Base-by-base conservation (phyloP, 176 grass and related monocot genomes). In the Themeda triandra region DNA sequence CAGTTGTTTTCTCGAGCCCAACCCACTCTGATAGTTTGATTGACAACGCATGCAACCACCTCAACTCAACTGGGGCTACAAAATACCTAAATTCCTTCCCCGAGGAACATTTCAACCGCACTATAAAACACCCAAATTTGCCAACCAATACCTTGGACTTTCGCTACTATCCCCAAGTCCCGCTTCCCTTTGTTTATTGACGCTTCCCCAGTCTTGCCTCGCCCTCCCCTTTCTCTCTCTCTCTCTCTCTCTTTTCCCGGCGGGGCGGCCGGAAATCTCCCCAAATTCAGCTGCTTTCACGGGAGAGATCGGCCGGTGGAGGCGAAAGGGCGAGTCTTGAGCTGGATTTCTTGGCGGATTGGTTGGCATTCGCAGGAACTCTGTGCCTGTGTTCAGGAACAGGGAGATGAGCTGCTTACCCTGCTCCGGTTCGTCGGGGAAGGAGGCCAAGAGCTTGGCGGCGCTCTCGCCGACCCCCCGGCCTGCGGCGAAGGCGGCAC, bases 341-440 rank as follows among this genome's bases (percentile, higher is more conserved):
- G 69, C 85, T 87, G 75, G 39, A 69, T 75, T 87, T 66, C 51
- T 46, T 40, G 46, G 54, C 44, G 73, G 62, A 15, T 46, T 35
- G 19, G 75, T 39, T 80, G 41, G 51, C 85, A 87, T 91, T 87
- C 75, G 25, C 25, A 53, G 46, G 59, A 23, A 62, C 58, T 62
- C n/a, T 62, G 58, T 62, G 24, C 6, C 31, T 63, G 62, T 63
- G 80, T 6, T 23, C 73, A 71, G 32, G 73, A 41, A 72, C 80
- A 2, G 69, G 39, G 86, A 42, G 72, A 95, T 95, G 93, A 92
- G 88, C 78, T 95, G 93, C 76, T 89, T 91, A 53, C 90, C 90
- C 10, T 92, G 93, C 78, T 89, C 82, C 23, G 83, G 88, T 60
- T 95, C 93, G 71, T 90, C 88, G 58, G 86, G 78, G 65, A 87